Evolutionary conservation across 306 rosid genomes (phyloP).

Genomic region (Pyrus betulifolia): DNA sequence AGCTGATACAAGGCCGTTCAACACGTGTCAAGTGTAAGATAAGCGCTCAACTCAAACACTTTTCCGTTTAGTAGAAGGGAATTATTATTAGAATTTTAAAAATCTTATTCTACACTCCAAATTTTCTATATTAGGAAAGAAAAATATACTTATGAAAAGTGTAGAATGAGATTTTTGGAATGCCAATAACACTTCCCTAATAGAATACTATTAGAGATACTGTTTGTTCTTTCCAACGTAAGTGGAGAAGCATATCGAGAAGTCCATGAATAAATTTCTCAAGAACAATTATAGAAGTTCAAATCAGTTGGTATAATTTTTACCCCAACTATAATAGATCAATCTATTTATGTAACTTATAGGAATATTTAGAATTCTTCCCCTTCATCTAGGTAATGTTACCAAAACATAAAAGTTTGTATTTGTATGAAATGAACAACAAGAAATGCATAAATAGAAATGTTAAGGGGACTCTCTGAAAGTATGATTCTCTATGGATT

Average conservation of each 20-base stretch:
- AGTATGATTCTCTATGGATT: fast-evolving
- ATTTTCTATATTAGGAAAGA: too few relatives aligned
- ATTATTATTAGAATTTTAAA: too few relatives aligned
- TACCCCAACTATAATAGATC: not conserved
- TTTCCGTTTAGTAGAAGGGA: too few relatives aligned
- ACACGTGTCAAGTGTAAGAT: not conserved
- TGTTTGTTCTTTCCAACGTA: too few relatives aligned
- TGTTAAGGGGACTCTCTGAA: fast-evolving
- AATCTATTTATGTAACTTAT: not conserved
- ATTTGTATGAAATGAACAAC: not conserved
- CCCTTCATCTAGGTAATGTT: not conserved
- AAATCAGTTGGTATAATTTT: not conserved
- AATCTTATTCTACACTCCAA: too few relatives aligned
- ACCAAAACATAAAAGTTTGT: not conserved
- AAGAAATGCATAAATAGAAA: not conserved
- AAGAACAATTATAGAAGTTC: not conserved
- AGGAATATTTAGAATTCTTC: not conserved
- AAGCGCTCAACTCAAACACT: too few relatives aligned
- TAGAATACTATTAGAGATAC: too few relatives aligned
- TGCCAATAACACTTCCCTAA: too few relatives aligned
- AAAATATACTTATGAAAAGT: too few relatives aligned
- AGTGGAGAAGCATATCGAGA: too few relatives aligned
- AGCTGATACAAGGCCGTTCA: not conserved
- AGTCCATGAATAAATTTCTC: not conserved
- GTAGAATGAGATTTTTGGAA: too few relatives aligned